phyloP scores from a whole-genome alignment of 805 yeast genomes.

The Lachancea sp. region DNA sequence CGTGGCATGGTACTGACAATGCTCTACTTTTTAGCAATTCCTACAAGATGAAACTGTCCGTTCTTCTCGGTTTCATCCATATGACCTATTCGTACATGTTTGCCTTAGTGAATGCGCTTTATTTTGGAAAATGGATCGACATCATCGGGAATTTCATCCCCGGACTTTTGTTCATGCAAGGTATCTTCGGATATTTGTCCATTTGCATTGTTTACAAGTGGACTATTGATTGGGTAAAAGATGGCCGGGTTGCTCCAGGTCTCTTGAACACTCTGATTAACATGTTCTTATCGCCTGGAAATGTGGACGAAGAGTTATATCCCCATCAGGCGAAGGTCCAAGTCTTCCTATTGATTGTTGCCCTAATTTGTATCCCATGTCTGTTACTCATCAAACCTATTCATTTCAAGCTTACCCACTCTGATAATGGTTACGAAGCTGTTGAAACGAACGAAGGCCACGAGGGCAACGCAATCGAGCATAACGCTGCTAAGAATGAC shows the following conservation, averaged over 20 bases:
- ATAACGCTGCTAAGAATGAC: constrained; percentile 3
- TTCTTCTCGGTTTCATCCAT: constrained; percentile 68
- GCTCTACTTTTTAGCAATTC: constrained; percentile 63
- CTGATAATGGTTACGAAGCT: constrained; percentile 14
- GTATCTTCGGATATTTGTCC: constrained; percentile 66
- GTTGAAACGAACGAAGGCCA: constrained; percentile 13
- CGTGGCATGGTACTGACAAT: constrained; percentile 79
- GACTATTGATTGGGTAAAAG: constrained; percentile 63
- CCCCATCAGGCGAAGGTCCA: constrained; percentile 61
- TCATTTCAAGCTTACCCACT: constrained; percentile 35
- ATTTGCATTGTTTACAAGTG: constrained; percentile 67
- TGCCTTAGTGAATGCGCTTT: constrained; percentile 56
- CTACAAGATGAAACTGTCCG: constrained; percentile 70
- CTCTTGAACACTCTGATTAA: constrained; percentile 67
- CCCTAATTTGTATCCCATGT: constrained; percentile 72
- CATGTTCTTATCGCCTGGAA: constrained; percentile 72
- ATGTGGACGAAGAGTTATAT: constrained; percentile 56
- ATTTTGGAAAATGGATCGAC: constrained; percentile 55
- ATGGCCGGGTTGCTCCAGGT: constrained; percentile 62
- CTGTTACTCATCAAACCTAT: constrained; percentile 49
- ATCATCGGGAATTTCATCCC: constrained; percentile 69
- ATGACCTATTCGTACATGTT: constrained; percentile 67
- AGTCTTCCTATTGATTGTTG: constrained; percentile 48
- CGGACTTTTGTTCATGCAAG: constrained; percentile 67
- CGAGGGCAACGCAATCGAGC: constrained; percentile 5